phyloP scores from a whole-genome alignment of 2,329 filamentous ascomycete species.

The Lachnellula occidentalis region DNA sequence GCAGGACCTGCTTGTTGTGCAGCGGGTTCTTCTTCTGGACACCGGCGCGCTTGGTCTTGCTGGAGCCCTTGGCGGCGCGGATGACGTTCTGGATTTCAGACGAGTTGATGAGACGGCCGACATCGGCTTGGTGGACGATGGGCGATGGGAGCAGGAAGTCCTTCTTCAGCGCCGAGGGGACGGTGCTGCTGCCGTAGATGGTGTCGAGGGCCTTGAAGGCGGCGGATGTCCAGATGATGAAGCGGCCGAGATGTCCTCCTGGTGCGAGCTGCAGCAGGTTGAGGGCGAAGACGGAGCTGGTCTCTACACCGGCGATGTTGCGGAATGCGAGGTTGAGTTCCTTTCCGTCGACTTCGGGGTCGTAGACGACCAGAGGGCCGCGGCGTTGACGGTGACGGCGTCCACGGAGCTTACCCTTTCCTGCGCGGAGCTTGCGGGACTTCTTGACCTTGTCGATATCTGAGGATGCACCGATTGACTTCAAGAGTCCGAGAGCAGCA shows the following conservation, averaged over 20 bases:
- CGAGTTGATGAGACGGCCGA: conserved; percentile 98
- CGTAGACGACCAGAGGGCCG: conserved; percentile 96
- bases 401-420: conserved; percentile 98
- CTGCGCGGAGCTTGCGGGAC: conserved; percentile 94
- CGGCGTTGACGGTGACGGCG: conserved; percentile 97
- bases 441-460: conserved; percentile 94
- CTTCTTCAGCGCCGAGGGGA: conserved; percentile 90
- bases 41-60: conserved; percentile 79
- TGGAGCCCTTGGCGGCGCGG: conserved; percentile 82
- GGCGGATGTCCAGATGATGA: conserved; percentile 97
- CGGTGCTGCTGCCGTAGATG: conserved; percentile 92
- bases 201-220: conserved; percentile 95
- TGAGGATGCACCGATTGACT: conserved; percentile 80
- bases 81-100: conserved; percentile 97
- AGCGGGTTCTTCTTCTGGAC: conserved; percentile 99
- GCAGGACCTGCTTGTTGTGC: conserved; percentile 96
- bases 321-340: conserved; percentile 92
- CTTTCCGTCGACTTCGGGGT: conserved; percentile 91
- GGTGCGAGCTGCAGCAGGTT: conserved; percentile 99
- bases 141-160: conserved; percentile 96
- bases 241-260: conserved; percentile 97
- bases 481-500: conserved; percentile 78
- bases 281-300: conserved; percentile 83
- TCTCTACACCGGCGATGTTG: conserved; percentile 99
- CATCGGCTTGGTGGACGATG: conserved; percentile 88